Base-by-base conservation (phyloP, 2,329 filamentous ascomycete genomes). In the Colletotrichum liriopes region DNA sequence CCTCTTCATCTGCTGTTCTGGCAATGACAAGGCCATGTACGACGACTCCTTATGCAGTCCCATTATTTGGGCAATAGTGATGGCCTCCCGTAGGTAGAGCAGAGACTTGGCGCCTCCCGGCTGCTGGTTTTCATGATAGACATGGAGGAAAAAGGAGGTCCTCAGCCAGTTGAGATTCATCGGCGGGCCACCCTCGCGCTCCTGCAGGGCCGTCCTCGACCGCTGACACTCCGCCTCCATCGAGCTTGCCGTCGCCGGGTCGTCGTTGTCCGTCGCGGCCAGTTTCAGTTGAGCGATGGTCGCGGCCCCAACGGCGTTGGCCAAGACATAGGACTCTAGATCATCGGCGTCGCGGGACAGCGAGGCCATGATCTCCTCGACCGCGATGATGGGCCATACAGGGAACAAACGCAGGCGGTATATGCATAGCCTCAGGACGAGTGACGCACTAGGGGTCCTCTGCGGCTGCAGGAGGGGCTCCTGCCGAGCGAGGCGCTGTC, bases 61-160 rank as follows among this genome's bases (percentile, higher is more conserved):
- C 74, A 87, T 81, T 55, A 88, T 83, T 73, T 88, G 86, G 1
- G 86, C 86, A 29, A 86, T 78, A 0, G 86, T 86, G n/a, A 88
- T 85, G 7, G 86, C 85, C 71, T 88, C 86, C 7, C 86, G 81
- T 8, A 88, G 75, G 73, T 86, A 86, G 11, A 88, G 75, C 8
- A 87, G 77, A 2, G 86, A 87, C 62, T 84, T 83, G 2, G 80
- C 81, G 0, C 86, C 85, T 3, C 86, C 86, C 0, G 85, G 80
- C 12, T 80, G 74, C 68, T 84, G 81, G 65, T 88, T 88, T 75
- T 88, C 86, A 73, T 87, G 82, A 64, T 86, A 87, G 14, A 87
- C 84, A 74, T 88, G 86, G 23, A 88, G 77, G 59, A 88, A 88
- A 73, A 88, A 88, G 0, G 85, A 84, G 2, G 84, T 84, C 5